A percentile compares a stretch with the other conserved stretches of the same genome.
phyloP scores from a whole-genome alignment of 2,329 filamentous ascomycete genomes.

The Calonectria ilicicola region DNA sequence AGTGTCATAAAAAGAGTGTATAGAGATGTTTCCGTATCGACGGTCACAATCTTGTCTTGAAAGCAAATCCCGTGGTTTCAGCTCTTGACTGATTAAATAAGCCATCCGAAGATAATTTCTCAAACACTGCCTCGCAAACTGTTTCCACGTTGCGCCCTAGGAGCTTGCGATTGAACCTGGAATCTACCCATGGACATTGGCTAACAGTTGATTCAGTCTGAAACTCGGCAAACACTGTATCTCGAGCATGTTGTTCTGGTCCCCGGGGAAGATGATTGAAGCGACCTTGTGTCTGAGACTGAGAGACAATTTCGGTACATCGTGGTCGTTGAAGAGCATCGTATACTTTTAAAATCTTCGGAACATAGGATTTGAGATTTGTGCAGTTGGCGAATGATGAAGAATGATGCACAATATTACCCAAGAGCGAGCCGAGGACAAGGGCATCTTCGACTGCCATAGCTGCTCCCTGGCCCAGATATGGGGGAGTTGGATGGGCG shows the following conservation, averaged over 20 bases:
- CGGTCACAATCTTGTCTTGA: not conserved
- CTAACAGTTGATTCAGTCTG: conserved; percentile 21
- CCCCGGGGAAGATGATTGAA: conserved; percentile 21
- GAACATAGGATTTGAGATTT: not conserved
- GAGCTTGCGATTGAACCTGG: conserved; percentile 19
- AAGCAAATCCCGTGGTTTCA: not conserved
- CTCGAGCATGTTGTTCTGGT: conserved; percentile 17
- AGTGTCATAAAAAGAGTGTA: too few species aligned
- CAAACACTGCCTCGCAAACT: not conserved
- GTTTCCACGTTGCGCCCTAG: conserved; percentile 15
- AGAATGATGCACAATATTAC: conserved; percentile 3
- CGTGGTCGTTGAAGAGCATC: conserved; percentile 17
- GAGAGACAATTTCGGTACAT: conserved; percentile 11
- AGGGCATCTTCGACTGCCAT: conserved; percentile 42
- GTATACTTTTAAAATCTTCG: conserved; percentile 12
- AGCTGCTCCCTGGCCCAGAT: conserved; percentile 43
- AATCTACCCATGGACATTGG: conserved; percentile 27
- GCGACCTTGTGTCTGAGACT: conserved; percentile 13
- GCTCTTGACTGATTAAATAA: not conserved
- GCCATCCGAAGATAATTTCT: not conserved
- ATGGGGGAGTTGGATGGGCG: conserved; percentile 36
- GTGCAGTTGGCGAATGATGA: not conserved
- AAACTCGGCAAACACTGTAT: conserved; percentile 17
- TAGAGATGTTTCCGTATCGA: not conserved
- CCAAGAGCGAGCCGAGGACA: conserved; percentile 44